Conservation (phyloP, 108 stramenopile genomes). For the Fistulifera pelliculosa region DNA sequence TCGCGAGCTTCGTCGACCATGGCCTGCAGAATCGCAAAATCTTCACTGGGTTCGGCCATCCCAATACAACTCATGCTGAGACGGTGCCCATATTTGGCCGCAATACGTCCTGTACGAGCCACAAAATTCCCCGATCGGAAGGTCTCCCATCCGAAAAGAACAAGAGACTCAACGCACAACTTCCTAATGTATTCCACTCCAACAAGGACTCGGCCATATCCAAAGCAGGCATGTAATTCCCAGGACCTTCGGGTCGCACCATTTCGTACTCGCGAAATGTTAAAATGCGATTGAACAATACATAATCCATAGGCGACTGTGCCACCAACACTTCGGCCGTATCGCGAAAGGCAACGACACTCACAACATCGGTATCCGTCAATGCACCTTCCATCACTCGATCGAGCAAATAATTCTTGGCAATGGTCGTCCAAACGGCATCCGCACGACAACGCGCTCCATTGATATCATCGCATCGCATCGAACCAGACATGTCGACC, state of each 20-base stretch:
- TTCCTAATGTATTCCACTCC: constrained; percentile 8
- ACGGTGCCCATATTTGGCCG: constrained; percentile 26
- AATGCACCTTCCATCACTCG: constrained; percentile 4
- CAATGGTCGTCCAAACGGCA: constrained; percentile 42
- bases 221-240: constrained; percentile 26
- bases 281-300: constrained; percentile 32
- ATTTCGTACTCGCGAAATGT: constrained; percentile 25
- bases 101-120: constrained; percentile 5
- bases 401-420: constrained; percentile 30
- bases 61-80: constrained; percentile 33
- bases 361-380: constrained; percentile 15
- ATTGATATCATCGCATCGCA: constrained; percentile 37
- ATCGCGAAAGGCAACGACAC: constrained; percentile 27
- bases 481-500: constrained; percentile 44
- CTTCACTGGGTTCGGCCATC: constrained; percentile 26
- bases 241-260: constrained; percentile 21
- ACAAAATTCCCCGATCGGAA: constrained; percentile 15
- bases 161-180: constrained; percentile 25
- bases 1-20: constrained; percentile 31
- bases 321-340: constrained; percentile 19
- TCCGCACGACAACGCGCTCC: constrained; percentile 40
- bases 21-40: constrained; percentile 22
- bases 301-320: constrained; percentile 26
- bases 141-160: constrained; percentile 48
- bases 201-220: constrained; percentile 19